phyloP scores from a whole-genome alignment of 371 early-diverging fungal species.

The Mortierella sp. region DNA sequence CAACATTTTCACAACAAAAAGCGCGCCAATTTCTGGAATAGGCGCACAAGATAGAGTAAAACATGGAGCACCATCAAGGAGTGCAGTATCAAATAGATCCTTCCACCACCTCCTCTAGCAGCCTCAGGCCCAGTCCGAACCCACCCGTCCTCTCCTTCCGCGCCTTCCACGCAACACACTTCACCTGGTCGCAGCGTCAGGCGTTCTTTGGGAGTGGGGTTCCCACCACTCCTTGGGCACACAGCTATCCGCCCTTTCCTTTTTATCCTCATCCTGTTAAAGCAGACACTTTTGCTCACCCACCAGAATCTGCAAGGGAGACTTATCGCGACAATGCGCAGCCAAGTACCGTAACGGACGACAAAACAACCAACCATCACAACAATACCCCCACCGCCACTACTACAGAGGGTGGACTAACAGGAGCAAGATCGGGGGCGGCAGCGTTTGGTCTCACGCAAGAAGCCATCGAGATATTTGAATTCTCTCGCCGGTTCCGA shows the following conservation, averaged over 20 bases:
- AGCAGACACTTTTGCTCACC: background rate
- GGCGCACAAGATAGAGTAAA: too few relatives aligned
- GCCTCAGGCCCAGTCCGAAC: background rate
- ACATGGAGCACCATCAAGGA: background rate
- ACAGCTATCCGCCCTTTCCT: background rate
- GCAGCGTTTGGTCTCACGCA: background rate
- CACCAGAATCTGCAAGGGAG: background rate
- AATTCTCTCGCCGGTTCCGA: slow-evolving; percentile 46
- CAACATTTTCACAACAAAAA: background rate
- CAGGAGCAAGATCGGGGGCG: background rate
- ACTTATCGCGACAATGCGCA: background rate
- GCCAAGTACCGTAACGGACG: background rate
- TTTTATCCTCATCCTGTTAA: background rate
- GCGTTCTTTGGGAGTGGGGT: slow-evolving; percentile 10
- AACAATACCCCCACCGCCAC: background rate
- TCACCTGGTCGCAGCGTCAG: slow-evolving; percentile 8
- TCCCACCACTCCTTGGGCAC: background rate
- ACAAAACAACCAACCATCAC: background rate
- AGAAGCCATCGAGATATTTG: slow-evolving; percentile 52
- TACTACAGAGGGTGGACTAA: background rate
- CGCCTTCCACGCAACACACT: slow-evolving; percentile 24
- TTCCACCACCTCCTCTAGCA: background rate
- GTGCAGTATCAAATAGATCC: background rate
- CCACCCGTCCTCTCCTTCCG: slow-evolving; percentile 25
- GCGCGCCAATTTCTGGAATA: background rate